Evolutionary conservation across 2,329 filamentous ascomycete species (phyloP).

Genomic region (Onygena corvina): DNA sequence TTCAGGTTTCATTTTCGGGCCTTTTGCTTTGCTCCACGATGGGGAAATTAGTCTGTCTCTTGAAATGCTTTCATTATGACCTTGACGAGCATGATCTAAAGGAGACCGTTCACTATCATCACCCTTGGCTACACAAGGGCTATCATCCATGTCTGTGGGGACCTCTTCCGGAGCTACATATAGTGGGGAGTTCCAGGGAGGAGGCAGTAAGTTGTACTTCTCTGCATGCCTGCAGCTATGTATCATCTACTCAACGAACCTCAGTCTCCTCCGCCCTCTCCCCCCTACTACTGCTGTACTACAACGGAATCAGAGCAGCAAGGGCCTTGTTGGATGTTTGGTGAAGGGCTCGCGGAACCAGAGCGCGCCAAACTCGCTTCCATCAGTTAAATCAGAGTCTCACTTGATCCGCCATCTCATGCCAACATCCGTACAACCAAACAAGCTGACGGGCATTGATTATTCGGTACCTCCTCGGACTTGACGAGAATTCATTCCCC

Average conservation of each 20-base stretch:
- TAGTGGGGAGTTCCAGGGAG: not conserved
- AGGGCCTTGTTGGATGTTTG: not conserved
- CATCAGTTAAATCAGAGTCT: not conserved
- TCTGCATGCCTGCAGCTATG: not conserved
- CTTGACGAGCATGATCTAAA: not conserved
- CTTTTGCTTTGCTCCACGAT: no score
- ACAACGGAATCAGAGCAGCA: not conserved
- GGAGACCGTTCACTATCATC: not conserved
- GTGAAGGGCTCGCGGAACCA: not conserved
- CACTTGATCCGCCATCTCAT: not conserved
- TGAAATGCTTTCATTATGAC: not conserved
- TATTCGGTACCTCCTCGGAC: not conserved
- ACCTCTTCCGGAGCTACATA: not conserved
- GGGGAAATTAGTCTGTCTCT: not conserved
- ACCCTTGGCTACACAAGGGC: not conserved
- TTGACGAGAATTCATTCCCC: not conserved
- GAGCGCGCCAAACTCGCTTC: not conserved
- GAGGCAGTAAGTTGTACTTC: not conserved
- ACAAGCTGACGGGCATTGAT: no score
- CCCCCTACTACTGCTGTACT: constrained; percentile 1
- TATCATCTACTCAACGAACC: not conserved
- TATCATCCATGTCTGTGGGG: not conserved
- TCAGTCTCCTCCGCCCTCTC: no score
- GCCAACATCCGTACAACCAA: not conserved
- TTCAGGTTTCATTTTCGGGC: not conserved